phyloP scores from a whole-genome alignment of 2,329 filamentous ascomycete species.

The Aureobasidium sp. region DNA sequence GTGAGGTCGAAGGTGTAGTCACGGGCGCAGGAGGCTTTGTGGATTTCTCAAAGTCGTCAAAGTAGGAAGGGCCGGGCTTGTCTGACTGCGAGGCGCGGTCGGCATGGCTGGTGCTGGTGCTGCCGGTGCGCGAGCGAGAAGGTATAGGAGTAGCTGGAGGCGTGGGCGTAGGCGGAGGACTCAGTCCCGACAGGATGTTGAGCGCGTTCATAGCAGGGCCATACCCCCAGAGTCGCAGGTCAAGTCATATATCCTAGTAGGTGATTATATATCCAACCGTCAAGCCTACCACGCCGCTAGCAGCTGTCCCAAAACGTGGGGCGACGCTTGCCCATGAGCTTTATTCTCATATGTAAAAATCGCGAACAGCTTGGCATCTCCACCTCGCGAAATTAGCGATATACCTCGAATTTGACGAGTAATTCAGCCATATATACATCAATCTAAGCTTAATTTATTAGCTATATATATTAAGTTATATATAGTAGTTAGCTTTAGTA shows the following conservation, averaged over 20 bases:
- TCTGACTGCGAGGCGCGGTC: not conserved
- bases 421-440: too few species aligned
- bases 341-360: too few species aligned
- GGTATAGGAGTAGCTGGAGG: constrained; percentile 18
- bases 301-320: not conserved
- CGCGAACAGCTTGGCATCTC: too few species aligned
- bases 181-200: constrained; percentile 77
- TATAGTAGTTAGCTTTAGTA: too few species aligned
- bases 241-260: not conserved
- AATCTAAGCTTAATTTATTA: too few species aligned
- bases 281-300: constrained; percentile 4
- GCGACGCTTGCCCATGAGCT: not conserved
- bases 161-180: constrained; percentile 37
- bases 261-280: not conserved
- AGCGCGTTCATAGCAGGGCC: constrained; percentile 78
- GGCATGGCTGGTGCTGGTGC: constrained; percentile 38
- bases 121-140: constrained; percentile 45
- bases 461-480: too few species aligned
- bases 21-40: constrained; percentile 25
- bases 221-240: constrained; percentile 5
- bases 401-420: too few species aligned
- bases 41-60: constrained; percentile 43
- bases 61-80: constrained; percentile 48
- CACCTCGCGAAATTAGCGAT: too few species aligned
- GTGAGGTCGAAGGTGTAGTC: constrained; percentile 28